Conservation (phyloP, 176 grass and related monocot species). For the Rhynchospora breviuscula region DNA sequence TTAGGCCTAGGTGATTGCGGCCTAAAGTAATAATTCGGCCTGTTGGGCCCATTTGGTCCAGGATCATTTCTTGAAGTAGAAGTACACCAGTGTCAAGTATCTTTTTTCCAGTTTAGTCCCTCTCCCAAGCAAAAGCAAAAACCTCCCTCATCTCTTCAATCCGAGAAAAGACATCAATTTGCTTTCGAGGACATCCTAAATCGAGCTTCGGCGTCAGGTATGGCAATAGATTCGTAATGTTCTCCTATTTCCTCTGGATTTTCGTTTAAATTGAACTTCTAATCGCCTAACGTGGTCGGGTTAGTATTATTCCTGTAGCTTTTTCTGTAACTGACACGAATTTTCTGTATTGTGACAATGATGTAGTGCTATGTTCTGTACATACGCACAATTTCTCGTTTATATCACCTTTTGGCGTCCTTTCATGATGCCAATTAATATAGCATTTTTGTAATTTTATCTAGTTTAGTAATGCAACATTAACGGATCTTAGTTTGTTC, state of each 20-base stretch:
- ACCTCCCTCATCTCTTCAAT: not conserved
- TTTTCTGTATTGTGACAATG: too few relatives aligned
- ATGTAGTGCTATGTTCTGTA: too few relatives aligned
- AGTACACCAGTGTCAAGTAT: not conserved
- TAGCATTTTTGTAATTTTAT: too few relatives aligned
- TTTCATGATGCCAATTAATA: too few relatives aligned
- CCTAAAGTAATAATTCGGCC: not conserved
- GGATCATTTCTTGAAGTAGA: slow-evolving; percentile 5
- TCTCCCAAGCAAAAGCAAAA: not conserved
- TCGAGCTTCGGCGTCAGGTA: slow-evolving; percentile 7
- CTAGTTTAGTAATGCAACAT: too few relatives aligned
- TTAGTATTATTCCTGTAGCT: too few relatives aligned
- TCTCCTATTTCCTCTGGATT: not conserved
- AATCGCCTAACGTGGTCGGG: too few relatives aligned
- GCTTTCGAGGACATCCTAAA: too few relatives aligned
- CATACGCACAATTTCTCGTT: too few relatives aligned
- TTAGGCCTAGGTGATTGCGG: not conserved
- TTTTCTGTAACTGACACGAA: too few relatives aligned
- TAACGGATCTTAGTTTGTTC: too few relatives aligned
- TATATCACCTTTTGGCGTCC: too few relatives aligned
- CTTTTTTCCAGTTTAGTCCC: not conserved
- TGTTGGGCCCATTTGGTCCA: not conserved
- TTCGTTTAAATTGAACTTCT: not conserved
- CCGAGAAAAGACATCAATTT: not conserved
- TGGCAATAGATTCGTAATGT: not conserved